phyloP scores from a whole-genome alignment of 2,329 filamentous ascomycete species.

The Aureobasidium sp. region DNA sequence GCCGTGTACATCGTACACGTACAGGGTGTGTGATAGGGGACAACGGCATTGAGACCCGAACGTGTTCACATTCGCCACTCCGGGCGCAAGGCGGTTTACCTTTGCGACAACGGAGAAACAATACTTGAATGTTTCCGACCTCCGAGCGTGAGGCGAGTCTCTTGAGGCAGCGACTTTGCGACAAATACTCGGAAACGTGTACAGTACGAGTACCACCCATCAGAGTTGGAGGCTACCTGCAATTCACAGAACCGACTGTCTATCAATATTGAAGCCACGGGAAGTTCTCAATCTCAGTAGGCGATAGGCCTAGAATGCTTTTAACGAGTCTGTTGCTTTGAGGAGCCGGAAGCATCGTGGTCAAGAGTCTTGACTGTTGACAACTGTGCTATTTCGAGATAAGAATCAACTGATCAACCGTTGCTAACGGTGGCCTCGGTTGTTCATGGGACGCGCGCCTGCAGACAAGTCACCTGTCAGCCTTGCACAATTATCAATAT shows the following conservation, averaged over 20 bases:
- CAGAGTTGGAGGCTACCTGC: neutral
- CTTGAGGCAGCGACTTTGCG: conserved; percentile 3
- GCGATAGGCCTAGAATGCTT: neutral
- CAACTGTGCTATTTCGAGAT: conserved; percentile 6
- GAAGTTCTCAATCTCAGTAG: neutral
- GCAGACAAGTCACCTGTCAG: conserved; percentile 4
- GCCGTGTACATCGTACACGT: neutral
- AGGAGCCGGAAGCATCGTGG: conserved; percentile 9
- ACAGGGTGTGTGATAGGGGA: neutral
- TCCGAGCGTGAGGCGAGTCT: neutral
- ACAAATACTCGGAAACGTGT: neutral
- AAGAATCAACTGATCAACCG: conserved; percentile 4
- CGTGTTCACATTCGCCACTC: neutral
- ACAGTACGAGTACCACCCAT: neutral
- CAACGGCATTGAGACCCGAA: neutral
- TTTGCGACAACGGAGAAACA: neutral
- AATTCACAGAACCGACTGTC: no score
- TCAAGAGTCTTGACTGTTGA: neutral
- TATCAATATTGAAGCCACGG: neutral
- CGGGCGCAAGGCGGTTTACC: neutral
- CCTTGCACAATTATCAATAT: neutral
- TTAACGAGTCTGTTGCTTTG: neutral
- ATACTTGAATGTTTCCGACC: neutral
- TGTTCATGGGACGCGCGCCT: neutral
- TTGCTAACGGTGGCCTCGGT: neutral